Evolutionary conservation across 2,329 filamentous ascomycete species (phyloP).

Genomic region (Claviceps maximensis): DNA sequence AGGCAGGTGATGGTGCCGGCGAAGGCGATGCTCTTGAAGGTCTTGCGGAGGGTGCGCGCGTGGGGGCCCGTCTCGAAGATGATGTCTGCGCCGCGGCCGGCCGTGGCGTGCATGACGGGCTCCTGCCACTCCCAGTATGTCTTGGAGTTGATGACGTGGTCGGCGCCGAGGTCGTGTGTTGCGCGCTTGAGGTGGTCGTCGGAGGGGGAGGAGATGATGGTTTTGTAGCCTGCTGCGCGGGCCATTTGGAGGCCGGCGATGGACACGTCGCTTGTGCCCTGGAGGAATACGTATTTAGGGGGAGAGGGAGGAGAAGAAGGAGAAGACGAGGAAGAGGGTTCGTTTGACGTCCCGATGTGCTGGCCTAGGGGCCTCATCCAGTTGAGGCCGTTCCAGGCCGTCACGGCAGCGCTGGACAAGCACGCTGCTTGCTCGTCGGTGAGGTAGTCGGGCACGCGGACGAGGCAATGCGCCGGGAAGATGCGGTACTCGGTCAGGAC

Average conservation of each 20-base stretch:
- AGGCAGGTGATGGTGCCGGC: constrained; percentile 41
- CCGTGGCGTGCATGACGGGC: constrained; percentile 31
- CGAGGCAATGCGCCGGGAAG: constrained; percentile 42
- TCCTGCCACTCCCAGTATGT: constrained; percentile 38
- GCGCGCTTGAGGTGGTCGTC: constrained; percentile 36
- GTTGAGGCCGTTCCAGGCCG: constrained; percentile 54
- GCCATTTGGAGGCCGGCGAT: constrained; percentile 40
- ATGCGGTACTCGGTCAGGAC: constrained; percentile 46
- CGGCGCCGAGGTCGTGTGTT: constrained; percentile 33
- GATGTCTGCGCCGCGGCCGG: constrained; percentile 34
- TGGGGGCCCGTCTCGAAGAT: constrained; percentile 42
- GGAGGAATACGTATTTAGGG: constrained; percentile 29
- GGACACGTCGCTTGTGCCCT: constrained; percentile 41
- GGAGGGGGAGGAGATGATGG: constrained; percentile 41
- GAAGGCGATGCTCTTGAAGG: constrained; percentile 38
- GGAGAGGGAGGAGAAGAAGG: neutral
- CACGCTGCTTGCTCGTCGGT: constrained; percentile 45
- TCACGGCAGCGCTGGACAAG: constrained; percentile 47
- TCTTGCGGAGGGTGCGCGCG: constrained; percentile 34
- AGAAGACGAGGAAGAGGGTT: neutral
- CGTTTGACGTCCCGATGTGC: constrained; percentile 15
- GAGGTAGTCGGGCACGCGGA: constrained; percentile 43
- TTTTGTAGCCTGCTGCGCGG: constrained; percentile 34
- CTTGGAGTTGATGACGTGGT: constrained; percentile 40
- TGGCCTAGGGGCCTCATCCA: constrained; percentile 41